phyloP scores from a whole-genome alignment of 768 basidiomycete species.

The Xerocomus spinulosus region DNA sequence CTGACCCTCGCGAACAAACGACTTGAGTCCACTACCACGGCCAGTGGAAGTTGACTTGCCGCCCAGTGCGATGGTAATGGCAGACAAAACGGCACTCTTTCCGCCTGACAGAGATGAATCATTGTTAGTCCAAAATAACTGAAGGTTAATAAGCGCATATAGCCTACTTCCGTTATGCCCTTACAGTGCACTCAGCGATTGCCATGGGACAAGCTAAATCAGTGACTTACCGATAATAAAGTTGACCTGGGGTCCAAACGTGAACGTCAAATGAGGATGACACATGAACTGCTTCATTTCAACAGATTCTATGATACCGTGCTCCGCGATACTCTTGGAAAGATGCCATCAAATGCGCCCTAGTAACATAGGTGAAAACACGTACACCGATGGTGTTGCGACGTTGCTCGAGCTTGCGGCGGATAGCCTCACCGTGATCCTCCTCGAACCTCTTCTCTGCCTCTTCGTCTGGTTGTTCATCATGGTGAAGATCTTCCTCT shows the following conservation, averaged over 20 bases:
- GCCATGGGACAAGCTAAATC: neutral
- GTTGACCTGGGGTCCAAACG: slow-evolving; percentile 91
- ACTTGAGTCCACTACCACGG: slow-evolving; percentile 77
- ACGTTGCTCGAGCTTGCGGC: slow-evolving; percentile 46
- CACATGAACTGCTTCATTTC: slow-evolving; percentile 97
- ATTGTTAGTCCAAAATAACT: neutral
- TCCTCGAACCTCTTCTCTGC: slow-evolving; percentile 67
- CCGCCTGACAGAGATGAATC: slow-evolving; percentile 54
- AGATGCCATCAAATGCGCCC: neutral
- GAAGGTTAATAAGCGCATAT: neutral
- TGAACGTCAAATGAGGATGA: slow-evolving; percentile 77
- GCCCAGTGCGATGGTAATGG: slow-evolving; percentile 88
- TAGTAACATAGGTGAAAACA: slow-evolving; percentile 40
- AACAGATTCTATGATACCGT: slow-evolving; percentile 82
- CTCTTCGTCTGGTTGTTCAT: slow-evolving; percentile 40
- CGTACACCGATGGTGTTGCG: slow-evolving; percentile 37
- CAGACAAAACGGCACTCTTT: slow-evolving; percentile 91
- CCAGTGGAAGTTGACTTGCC: slow-evolving; percentile 92
- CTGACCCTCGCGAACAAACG: slow-evolving; percentile 82
- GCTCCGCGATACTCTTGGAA: slow-evolving; percentile 68
- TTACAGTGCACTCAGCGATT: slow-evolving; percentile 24
- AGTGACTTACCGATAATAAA: slow-evolving; percentile 79
- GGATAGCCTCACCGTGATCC: slow-evolving; percentile 52
- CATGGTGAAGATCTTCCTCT: slow-evolving; percentile 33
- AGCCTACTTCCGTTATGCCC: slow-evolving; percentile 90